A percentile compares a stretch with the other conserved stretches of the same genome.
Conservation (phyloP, 2,329 filamentous ascomycete species). For the Ramularia endophylla region DNA sequence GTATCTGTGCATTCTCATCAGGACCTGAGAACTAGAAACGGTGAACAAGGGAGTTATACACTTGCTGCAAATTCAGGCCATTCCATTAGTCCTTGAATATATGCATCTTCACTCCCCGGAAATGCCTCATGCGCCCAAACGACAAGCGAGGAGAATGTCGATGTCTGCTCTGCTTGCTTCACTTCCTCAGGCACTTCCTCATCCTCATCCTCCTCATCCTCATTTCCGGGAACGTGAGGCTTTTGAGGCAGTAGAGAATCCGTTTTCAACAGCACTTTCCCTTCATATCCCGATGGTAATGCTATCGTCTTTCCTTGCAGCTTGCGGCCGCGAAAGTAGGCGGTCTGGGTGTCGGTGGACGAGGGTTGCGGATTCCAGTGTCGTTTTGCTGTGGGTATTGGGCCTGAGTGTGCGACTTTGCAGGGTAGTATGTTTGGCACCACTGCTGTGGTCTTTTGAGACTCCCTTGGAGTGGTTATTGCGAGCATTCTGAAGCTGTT, state of each 20-base stretch:
- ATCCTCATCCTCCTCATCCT: conserved; percentile 39
- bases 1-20: conserved; percentile 6
- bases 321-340: conserved; percentile 76
- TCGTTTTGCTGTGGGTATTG: conserved; percentile 55
- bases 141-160: conserved; percentile 66
- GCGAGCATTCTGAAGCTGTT: conserved; percentile 37
- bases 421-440: conserved; percentile 73
- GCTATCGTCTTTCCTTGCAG: conserved; percentile 61
- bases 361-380: conserved; percentile 61
- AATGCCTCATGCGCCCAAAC: conserved; percentile 78
- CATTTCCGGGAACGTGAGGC: conserved; percentile 19
- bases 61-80: conserved; percentile 70
- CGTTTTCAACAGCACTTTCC: conserved; percentile 23
- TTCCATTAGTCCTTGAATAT: conserved; percentile 69
- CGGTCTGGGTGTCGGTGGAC: conserved; percentile 30
- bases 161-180: conserved; percentile 55
- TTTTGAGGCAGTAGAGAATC: conserved; percentile 13
- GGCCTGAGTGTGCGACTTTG: conserved; percentile 70
- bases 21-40: too few relatives aligned
- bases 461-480: conserved; percentile 25
- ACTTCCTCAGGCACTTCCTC: conserved; percentile 45
- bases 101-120: conserved; percentile 59
- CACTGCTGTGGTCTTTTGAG: conserved; percentile 32
- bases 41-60: conserved; percentile 39
- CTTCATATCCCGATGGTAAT: conserved; percentile 66